Evolutionary conservation across 495 filamentous ascomycete genomes (phyloP).

Genomic region (Cetradonia linearis): DNA sequence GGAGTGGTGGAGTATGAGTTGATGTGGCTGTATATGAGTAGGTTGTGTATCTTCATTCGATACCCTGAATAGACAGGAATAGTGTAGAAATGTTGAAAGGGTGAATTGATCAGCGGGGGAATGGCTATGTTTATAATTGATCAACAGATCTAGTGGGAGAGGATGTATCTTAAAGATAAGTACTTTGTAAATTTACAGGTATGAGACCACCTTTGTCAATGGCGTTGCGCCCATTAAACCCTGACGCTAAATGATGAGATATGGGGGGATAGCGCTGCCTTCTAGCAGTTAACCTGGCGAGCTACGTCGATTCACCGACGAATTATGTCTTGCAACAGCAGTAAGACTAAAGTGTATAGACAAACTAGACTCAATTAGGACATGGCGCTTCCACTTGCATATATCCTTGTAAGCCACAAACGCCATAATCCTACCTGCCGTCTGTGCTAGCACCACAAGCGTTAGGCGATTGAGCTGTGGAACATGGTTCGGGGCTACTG

Average conservation of each 20-base stretch:
- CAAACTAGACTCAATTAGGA: not conserved
- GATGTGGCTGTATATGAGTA: not conserved
- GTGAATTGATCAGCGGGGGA: constrained; percentile 15
- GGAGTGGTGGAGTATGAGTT: not conserved
- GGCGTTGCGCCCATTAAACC: constrained; percentile 21
- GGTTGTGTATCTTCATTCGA: not conserved
- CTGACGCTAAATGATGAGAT: constrained; percentile 13
- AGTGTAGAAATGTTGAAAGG: constrained; percentile 1
- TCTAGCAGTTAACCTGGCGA: not conserved
- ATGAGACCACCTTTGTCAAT: constrained; percentile 21
- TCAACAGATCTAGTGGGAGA: constrained; percentile 4
- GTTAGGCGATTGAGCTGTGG: no score
- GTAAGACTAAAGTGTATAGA: not conserved
- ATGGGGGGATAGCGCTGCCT: not conserved
- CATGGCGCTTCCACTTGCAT: constrained; percentile 2
- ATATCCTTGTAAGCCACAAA: constrained; percentile 20
- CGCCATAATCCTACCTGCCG: no score
- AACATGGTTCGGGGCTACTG: not conserved
- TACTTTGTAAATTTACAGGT: no score
- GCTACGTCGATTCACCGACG: constrained; percentile 14
- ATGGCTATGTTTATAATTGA: constrained; percentile 15
- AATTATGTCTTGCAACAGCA: not conserved
- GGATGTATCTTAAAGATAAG: constrained; percentile 6
- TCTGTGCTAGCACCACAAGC: no score
- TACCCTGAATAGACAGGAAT: not conserved